Percentiles rank a stretch among this genome's conserved stretches.
phyloP scores from a whole-genome alignment of 176 grass and related monocot species.

The Areca catechu region DNA sequence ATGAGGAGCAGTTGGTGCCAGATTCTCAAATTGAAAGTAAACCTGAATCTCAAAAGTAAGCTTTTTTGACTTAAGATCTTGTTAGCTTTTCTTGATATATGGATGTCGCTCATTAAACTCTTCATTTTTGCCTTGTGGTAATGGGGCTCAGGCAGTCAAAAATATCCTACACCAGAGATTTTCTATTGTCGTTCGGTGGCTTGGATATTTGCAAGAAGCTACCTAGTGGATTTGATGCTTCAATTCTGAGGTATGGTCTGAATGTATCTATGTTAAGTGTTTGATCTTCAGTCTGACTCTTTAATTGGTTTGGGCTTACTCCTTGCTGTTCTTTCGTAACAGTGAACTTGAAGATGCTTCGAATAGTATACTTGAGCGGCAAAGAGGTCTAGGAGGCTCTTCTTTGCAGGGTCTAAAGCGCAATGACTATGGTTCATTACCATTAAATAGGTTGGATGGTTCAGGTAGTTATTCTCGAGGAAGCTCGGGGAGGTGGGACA shows the following conservation, averaged over 20 bases:
- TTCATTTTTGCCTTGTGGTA: slow-evolving; percentile 10
- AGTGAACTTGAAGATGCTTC: slow-evolving; percentile 57
- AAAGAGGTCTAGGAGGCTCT: slow-evolving; percentile 20
- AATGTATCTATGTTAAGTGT: no score
- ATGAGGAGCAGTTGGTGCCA: slow-evolving; percentile 12
- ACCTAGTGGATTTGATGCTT: slow-evolving; percentile 42
- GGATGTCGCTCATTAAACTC: not conserved
- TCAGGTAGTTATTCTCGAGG: slow-evolving; percentile 37
- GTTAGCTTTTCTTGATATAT: not conserved
- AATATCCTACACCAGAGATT: slow-evolving; percentile 65
- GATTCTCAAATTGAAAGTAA: slow-evolving; percentile 12
- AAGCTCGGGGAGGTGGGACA: slow-evolving; percentile 67
- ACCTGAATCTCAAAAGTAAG: slow-evolving; percentile 30
- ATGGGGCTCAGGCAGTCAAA: slow-evolving; percentile 23
- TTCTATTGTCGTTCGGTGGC: slow-evolving; percentile 47
- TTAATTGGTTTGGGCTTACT: no score
- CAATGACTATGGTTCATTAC: slow-evolving; percentile 28
- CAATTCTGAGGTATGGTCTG: slow-evolving; percentile 43
- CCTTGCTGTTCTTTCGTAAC: not conserved
- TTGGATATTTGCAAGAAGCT: slow-evolving; percentile 61
- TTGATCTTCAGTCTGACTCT: no score
- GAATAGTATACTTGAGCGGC: slow-evolving; percentile 26
- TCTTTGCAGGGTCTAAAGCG: slow-evolving; percentile 12
- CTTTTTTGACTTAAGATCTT: not conserved
- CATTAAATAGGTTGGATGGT: slow-evolving; percentile 31